Conservation (phyloP, 106 monocot species). For the Allium cepa region DNA sequence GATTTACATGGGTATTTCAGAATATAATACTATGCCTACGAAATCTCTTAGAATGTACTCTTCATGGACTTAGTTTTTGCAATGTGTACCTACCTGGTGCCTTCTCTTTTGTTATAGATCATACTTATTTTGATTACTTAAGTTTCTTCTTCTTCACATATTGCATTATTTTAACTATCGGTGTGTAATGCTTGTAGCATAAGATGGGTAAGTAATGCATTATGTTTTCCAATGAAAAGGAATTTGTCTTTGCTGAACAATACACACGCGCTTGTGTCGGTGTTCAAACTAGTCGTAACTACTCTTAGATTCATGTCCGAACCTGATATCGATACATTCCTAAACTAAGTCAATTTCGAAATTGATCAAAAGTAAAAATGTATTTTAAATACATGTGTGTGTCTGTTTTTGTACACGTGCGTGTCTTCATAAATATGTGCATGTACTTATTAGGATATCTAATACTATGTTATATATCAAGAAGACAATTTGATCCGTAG, state of each 20-base stretch:
- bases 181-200: slow-evolving; percentile 1
- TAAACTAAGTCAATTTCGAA: not conserved
- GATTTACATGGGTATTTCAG: too few species aligned
- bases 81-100: slow-evolving; percentile 8
- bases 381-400: not conserved
- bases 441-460: not conserved
- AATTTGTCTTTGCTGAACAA: slow-evolving; percentile 3
- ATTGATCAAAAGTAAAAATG: not conserved
- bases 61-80: slow-evolving; percentile 14
- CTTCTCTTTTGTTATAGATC: not conserved
- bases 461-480: not conserved
- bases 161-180: slow-evolving; percentile 11
- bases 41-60: slow-evolving; percentile 26
- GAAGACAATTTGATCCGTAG: not conserved
- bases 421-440: not conserved
- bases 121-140: not conserved
- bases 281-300: not conserved
- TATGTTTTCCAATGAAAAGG: not conserved
- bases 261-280: slow-evolving; percentile 6
- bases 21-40: slow-evolving; percentile 1
- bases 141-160: slow-evolving; percentile 21
- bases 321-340: not conserved
- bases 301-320: not conserved
- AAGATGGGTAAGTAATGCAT: slow-evolving; percentile 4
- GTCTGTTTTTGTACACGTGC: not conserved